Evolutionary conservation across 164 flowering plant genomes (phyloP).

Genomic region (Brasenia schreberi): DNA sequence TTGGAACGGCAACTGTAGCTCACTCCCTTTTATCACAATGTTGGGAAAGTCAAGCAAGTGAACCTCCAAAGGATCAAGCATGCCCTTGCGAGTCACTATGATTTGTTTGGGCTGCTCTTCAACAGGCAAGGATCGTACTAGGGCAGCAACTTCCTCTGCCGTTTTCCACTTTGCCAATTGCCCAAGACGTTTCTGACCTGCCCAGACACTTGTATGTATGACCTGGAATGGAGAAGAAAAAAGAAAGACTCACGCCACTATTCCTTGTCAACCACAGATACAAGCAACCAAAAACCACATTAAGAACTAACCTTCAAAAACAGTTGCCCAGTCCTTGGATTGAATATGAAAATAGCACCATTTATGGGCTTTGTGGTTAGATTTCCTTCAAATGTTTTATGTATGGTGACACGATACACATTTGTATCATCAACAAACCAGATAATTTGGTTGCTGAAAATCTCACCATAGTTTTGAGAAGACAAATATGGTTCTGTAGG

Average conservation of each 20-base stretch:
- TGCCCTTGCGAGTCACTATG: conserved; percentile 98
- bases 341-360: conserved; percentile 98
- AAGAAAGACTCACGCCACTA: background rate
- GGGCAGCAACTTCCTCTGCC: conserved; percentile 99
- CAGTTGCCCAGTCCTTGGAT: conserved; percentile 96
- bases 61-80: conserved; percentile 98
- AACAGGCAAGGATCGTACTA: conserved; percentile 95
- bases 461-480: conserved; percentile 98
- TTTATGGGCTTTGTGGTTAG: conserved; percentile 97
- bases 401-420: conserved; percentile 98
- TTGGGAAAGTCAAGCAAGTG: conserved; percentile 99
- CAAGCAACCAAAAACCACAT: background rate
- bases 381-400: conserved; percentile 99
- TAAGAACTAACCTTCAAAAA: conserved; percentile 67
- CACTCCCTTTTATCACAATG: conserved; percentile 98
- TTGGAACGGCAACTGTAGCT: conserved; percentile 96
- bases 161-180: conserved; percentile 99
- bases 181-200: conserved; percentile 99
- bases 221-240: conserved; percentile 32
- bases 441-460: conserved; percentile 96
- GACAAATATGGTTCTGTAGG: conserved; percentile 98
- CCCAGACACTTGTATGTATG: conserved; percentile 99
- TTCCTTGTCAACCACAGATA: background rate
- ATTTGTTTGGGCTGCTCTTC: conserved; percentile 99
- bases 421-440: conserved; percentile 99